phyloP scores from a whole-genome alignment of 1,284 basidiomycete genomes.

The Caloboletus inedulis region DNA sequence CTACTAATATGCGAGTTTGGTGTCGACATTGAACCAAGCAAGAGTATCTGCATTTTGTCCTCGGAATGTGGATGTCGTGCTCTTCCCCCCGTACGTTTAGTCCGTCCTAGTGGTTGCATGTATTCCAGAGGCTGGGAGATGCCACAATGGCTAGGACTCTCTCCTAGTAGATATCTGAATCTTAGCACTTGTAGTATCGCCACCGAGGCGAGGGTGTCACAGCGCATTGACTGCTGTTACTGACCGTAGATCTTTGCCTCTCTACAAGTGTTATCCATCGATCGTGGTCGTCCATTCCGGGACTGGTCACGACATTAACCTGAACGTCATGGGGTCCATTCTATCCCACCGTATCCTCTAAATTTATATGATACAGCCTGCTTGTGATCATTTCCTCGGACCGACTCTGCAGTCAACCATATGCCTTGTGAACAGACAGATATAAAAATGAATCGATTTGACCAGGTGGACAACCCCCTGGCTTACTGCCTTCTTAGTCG shows the following conservation, averaged over 20 bases:
- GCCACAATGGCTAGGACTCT: no score
- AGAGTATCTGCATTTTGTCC: neutral
- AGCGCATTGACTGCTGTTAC: no score
- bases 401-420: neutral
- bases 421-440: neutral
- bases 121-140: no score
- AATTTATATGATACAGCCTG: neutral
- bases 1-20: neutral
- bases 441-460: conserved; percentile 9
- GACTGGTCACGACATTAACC: no score
- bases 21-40: neutral
- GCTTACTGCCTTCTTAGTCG: neutral
- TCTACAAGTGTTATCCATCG: no score
- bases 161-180: no score
- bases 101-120: no score
- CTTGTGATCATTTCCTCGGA: neutral
- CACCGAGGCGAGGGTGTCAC: no score
- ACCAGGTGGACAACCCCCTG: neutral
- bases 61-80: neutral
- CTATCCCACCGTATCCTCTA: conserved; percentile 8
- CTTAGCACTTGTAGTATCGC: no score
- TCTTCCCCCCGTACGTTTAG: no score
- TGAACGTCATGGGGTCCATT: no score
- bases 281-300: neutral
- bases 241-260: no score